Evolutionary conservation across 768 basidiomycete genomes (phyloP).

Genomic region (Cystobasidium tubakii): DNA sequence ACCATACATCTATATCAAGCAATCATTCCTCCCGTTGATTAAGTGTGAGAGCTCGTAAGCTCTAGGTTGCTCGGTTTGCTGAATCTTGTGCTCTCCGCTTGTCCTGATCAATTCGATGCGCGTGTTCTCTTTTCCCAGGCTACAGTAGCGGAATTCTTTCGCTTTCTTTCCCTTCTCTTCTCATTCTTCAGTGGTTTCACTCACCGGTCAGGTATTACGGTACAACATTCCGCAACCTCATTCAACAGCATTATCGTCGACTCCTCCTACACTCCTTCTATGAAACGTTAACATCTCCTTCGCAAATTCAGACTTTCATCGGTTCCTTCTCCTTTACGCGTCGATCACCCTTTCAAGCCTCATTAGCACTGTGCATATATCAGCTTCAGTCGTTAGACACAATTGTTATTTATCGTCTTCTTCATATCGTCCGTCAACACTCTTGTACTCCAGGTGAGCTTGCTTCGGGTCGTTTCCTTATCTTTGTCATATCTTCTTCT

Average conservation of each 20-base stretch:
- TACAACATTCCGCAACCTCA: background rate
- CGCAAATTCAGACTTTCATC: background rate
- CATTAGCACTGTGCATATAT: too few species aligned
- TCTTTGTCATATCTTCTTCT: background rate
- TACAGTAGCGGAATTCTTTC: background rate
- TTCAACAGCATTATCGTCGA: background rate
- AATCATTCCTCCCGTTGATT: background rate
- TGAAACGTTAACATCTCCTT: too few species aligned
- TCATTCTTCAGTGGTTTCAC: background rate
- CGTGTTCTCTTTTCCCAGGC: background rate
- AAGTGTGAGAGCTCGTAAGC: background rate
- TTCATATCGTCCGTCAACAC: too few species aligned
- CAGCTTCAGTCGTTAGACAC: too few species aligned
- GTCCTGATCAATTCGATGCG: background rate
- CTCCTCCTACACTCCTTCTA: background rate
- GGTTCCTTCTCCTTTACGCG: slow-evolving; percentile 1
- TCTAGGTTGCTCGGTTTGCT: background rate
- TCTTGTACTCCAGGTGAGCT: too few species aligned
- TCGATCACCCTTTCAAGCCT: background rate
- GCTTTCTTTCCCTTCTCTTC: background rate
- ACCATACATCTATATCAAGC: background rate
- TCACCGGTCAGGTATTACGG: background rate
- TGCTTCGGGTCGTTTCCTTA: background rate
- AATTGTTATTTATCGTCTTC: too few species aligned
- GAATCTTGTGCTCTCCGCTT: background rate